Conservation (phyloP, 306 rosid species). For the Citrullus amarus region DNA sequence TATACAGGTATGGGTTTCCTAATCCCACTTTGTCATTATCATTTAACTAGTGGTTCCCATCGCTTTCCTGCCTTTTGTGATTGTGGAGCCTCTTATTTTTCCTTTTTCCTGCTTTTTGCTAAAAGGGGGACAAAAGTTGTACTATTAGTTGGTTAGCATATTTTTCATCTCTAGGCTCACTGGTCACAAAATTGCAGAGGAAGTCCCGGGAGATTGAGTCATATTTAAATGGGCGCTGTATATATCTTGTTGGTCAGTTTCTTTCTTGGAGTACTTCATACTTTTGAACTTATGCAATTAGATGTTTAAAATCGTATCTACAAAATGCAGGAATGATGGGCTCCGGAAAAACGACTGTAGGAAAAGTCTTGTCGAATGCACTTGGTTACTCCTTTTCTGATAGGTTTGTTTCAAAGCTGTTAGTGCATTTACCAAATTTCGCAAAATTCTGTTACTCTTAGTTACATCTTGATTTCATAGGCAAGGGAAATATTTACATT, state of each 20-base stretch:
- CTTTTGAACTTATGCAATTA: background rate
- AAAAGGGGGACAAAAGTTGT: background rate
- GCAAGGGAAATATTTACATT: background rate
- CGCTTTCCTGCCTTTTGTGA: background rate
- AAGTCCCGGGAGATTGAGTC: conserved; percentile 54
- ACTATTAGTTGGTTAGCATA: conserved; percentile 15
- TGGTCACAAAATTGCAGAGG: conserved; percentile 51
- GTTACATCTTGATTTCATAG: background rate
- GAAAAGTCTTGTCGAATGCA: conserved; percentile 68
- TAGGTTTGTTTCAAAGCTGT: conserved; percentile 40
- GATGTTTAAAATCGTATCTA: conserved; percentile 12
- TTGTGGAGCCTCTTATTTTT: background rate
- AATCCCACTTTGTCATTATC: background rate
- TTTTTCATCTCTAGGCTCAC: conserved; percentile 30
- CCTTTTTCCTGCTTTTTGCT: background rate
- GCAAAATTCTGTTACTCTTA: background rate
- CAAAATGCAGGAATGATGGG: conserved; percentile 95
- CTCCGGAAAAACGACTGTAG: conserved; percentile 96
- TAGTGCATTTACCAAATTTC: background rate
- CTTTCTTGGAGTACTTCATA: conserved; percentile 20
- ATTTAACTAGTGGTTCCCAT: background rate
- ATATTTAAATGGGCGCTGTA: conserved; percentile 71
- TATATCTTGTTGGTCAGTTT: conserved; percentile 93
- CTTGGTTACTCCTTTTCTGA: conserved; percentile 74
- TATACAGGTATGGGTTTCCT: conserved; percentile 24